Evolutionary conservation across 768 basidiomycete species (phyloP).

Genomic region (Rhizopogon roseolus): DNA sequence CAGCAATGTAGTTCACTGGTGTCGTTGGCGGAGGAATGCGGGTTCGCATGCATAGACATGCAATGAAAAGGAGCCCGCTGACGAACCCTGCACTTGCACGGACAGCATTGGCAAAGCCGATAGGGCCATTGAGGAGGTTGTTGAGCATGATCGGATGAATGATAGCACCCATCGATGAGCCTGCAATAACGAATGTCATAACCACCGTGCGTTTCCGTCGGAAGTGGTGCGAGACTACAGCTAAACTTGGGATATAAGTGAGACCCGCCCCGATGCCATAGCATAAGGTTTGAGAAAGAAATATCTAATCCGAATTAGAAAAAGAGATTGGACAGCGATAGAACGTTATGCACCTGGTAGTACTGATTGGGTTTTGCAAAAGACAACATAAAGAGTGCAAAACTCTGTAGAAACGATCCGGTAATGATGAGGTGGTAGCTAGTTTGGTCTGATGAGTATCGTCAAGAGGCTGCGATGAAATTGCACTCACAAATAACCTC

Average conservation of each 20-base stretch:
- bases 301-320: slow-evolving; percentile 5
- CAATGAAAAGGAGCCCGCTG: too few species aligned
- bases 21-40: too few species aligned
- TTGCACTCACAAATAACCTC: slow-evolving; percentile 40
- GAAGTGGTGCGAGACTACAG: slow-evolving; percentile 42
- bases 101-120: slow-evolving; percentile 69
- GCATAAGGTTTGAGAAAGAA: too few species aligned
- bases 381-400: slow-evolving; percentile 34
- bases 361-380: slow-evolving; percentile 12
- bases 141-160: slow-evolving; percentile 53
- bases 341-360: slow-evolving; percentile 23
- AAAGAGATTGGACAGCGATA: slow-evolving; percentile 18
- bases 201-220: slow-evolving; percentile 30
- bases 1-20: too few species aligned
- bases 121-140: slow-evolving; percentile 42
- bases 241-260: not conserved
- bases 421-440: slow-evolving; percentile 10
- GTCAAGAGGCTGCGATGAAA: not conserved
- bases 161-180: slow-evolving; percentile 61
- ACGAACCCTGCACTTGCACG: slow-evolving; percentile 28
- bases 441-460: not conserved
- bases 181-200: slow-evolving; percentile 49
- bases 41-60: too few species aligned
- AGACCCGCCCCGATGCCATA: too few species aligned
- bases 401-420: slow-evolving; percentile 20